These are phyloP conservation scores for Schizosaccharomyces japonicus DNA, from an alignment of 805 yeast genomes.

Conservation along the genomic window DNA sequence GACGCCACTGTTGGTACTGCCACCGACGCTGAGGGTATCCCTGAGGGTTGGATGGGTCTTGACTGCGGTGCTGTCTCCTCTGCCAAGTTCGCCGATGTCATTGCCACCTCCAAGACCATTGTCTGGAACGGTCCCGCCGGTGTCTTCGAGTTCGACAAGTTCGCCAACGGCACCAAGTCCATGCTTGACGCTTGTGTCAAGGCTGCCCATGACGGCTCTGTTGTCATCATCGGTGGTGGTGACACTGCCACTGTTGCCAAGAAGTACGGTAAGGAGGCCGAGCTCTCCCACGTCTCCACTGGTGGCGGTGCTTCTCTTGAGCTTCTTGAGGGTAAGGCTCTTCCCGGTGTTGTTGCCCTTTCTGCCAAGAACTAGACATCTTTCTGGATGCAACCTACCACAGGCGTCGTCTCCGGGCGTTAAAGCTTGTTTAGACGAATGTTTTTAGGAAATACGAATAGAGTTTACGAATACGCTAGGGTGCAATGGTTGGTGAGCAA, in stretches of 20 bases:
- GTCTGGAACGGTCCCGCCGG: slow-evolving; percentile 99
- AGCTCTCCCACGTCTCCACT: slow-evolving; percentile 93
- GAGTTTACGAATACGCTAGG: too few species aligned
- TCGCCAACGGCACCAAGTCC: slow-evolving; percentile 77
- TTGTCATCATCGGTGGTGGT: slow-evolving; percentile 94
- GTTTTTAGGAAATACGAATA: too few species aligned
- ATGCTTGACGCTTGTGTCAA: slow-evolving; percentile 71
- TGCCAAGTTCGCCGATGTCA: slow-evolving; percentile 55
- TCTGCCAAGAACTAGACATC: slow-evolving; percentile 53
- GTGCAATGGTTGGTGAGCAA: too few species aligned
- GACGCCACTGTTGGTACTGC: slow-evolving; percentile 74
- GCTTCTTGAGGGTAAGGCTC: slow-evolving; percentile 91
- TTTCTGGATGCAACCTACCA: too few species aligned
- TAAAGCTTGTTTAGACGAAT: too few species aligned
- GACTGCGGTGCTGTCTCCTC: slow-evolving; percentile 84
- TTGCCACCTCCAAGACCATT: slow-evolving; percentile 84
- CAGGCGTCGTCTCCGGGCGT: too few species aligned
- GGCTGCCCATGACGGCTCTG: slow-evolving; percentile 74
- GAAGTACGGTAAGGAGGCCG: slow-evolving; percentile 90
- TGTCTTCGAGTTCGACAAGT: slow-evolving; percentile 89
- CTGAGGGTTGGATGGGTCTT: slow-evolving; percentile 86
- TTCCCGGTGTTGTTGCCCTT: slow-evolving; percentile 92
- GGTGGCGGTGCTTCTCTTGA: slow-evolving; percentile 99
- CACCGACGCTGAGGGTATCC: slow-evolving; percentile 74
- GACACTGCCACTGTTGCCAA: slow-evolving; percentile 97